A percentile compares a stretch with the other conserved stretches of the same genome.
phyloP scores from a whole-genome alignment of 768 basidiomycete species.

The Phaeotremella skinneri region DNA sequence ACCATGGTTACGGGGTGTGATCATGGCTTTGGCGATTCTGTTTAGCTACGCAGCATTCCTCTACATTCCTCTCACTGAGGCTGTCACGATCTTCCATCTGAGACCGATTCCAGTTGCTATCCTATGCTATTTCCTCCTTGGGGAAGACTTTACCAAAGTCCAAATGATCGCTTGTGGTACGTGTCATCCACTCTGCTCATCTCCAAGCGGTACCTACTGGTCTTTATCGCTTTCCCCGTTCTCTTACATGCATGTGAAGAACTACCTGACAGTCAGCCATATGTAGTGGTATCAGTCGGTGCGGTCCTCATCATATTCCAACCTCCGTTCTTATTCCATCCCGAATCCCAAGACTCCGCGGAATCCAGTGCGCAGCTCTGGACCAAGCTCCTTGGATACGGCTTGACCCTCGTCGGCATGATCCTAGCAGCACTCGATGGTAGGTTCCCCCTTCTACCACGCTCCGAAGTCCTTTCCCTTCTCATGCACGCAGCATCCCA shows the following conservation, averaged over 20 bases:
- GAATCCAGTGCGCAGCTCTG: not conserved
- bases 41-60: not conserved
- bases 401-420: not conserved
- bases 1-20: too few species aligned
- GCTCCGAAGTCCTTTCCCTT: too few species aligned
- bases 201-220: too few species aligned
- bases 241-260: too few species aligned
- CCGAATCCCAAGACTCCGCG: not conserved
- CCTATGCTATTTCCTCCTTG: slow-evolving; percentile 1
- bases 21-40: too few species aligned
- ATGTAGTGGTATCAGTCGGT: not conserved
- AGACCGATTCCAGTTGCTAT: slow-evolving; percentile 2
- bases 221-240: not conserved
- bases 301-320: not conserved
- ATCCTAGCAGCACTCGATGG: too few species aligned
- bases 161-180: slow-evolving; percentile 2
- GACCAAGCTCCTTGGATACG: not conserved
- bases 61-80: slow-evolving; percentile 6
- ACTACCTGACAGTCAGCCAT: not conserved
- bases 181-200: too few species aligned
- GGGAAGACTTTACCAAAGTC: not conserved
- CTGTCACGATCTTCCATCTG: slow-evolving; percentile 1
- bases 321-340: not conserved
- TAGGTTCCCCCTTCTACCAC: too few species aligned
- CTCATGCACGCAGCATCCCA: too few species aligned